phyloP scores from a whole-genome alignment of 345 rosid genomes.

The Clausena lansium region DNA sequence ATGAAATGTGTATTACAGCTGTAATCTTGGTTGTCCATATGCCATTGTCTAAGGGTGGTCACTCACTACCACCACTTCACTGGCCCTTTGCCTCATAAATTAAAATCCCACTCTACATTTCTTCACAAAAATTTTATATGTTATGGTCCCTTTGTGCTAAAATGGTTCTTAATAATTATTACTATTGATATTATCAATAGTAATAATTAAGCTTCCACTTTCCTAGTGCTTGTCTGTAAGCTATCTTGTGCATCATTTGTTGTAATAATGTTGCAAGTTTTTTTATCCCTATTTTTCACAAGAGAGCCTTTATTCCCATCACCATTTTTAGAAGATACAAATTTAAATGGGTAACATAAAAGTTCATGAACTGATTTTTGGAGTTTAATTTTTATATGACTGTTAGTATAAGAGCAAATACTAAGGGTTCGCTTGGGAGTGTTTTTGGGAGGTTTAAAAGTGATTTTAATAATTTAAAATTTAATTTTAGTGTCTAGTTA shows the following conservation, averaged over 20 bases:
- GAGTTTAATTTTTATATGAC: too few relatives aligned
- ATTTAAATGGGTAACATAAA: not conserved
- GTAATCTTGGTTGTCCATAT: not conserved
- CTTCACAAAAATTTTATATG: not conserved
- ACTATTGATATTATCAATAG: too few relatives aligned
- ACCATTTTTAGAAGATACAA: not conserved
- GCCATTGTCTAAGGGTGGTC: not conserved
- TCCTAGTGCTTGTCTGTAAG: not conserved
- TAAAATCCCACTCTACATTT: not conserved
- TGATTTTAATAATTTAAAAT: too few relatives aligned
- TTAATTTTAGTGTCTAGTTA: too few relatives aligned
- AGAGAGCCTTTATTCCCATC: not conserved
- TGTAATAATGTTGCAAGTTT: not conserved
- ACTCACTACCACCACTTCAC: not conserved
- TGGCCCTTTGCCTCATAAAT: not conserved
- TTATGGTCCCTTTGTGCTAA: not conserved
- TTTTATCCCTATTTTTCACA: too few relatives aligned
- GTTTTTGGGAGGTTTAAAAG: too few relatives aligned
- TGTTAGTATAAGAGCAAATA: too few relatives aligned
- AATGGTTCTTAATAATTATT: not conserved
- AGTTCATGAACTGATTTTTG: not conserved
- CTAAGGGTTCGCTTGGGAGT: too few relatives aligned
- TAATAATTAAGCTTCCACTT: not conserved
- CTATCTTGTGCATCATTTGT: not conserved
- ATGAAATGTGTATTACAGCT: slow-evolving; percentile 10